Conservation (phyloP, 2,329 filamentous ascomycete species). For the Coniochaeta hoffmannii region DNA sequence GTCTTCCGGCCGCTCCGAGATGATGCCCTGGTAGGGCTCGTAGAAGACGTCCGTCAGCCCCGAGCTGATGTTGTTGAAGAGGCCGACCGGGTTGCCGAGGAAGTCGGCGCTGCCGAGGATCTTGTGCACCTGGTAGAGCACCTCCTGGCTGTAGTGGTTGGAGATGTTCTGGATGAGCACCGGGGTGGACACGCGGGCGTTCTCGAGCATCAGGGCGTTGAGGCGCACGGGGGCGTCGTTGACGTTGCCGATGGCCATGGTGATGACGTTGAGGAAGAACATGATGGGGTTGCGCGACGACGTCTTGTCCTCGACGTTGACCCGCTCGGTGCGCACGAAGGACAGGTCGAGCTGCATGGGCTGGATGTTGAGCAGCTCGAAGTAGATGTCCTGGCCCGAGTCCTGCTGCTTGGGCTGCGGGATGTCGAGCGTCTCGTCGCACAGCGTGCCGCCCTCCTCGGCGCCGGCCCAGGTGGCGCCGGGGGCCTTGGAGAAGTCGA, state of each 20-base stretch:
- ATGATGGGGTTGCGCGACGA: slow-evolving; percentile 89
- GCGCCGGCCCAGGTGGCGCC: slow-evolving; percentile 78
- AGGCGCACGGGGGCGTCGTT: slow-evolving; percentile 94
- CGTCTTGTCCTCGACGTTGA: slow-evolving; percentile 93
- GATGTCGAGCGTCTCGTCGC: slow-evolving; percentile 83
- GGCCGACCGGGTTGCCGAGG: slow-evolving; percentile 89
- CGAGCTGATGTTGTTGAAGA: slow-evolving; percentile 98
- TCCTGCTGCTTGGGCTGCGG: slow-evolving; percentile 84
- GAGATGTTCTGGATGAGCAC: slow-evolving; percentile 80
- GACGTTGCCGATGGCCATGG: slow-evolving; percentile 98
- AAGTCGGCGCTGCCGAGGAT: slow-evolving; percentile 97
- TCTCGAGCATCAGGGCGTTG: slow-evolving; percentile 91
- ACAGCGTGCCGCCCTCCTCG: slow-evolving; percentile 75
- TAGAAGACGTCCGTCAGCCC: slow-evolving; percentile 98
- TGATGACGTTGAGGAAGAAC: slow-evolving; percentile 98
- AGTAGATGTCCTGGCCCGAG: slow-evolving; percentile 90
- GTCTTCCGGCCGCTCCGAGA: slow-evolving; percentile 92
- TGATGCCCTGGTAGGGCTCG: slow-evolving; percentile 94
- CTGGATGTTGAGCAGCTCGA: slow-evolving; percentile 92
- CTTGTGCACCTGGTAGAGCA: slow-evolving; percentile 91
- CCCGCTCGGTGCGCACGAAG: slow-evolving; percentile 90
- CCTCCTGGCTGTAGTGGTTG: slow-evolving; percentile 95
- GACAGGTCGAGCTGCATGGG: slow-evolving; percentile 97
- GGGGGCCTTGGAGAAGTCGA: slow-evolving; percentile 91
- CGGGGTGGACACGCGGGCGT: slow-evolving; percentile 81